A percentile compares a stretch with the other conserved stretches of the same genome.
phyloP scores from a whole-genome alignment of 352 stramenopile species.

The Pilasporangium apinafurcum region DNA sequence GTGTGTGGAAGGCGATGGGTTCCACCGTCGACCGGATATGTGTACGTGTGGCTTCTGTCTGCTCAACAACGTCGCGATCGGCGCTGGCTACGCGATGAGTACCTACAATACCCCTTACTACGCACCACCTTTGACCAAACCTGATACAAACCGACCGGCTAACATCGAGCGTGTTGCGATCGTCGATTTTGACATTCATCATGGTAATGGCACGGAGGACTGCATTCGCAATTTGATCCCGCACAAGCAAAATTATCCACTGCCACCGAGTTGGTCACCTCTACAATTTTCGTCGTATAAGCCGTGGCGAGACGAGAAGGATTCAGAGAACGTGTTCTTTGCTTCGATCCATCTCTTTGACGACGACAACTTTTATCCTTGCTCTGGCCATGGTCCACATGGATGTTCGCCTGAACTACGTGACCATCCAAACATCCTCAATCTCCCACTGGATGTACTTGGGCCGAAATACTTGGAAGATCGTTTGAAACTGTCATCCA shows the following conservation, averaged over 20 bases:
- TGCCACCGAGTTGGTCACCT: constrained; percentile 54
- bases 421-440: constrained; percentile 41
- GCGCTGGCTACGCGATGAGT: constrained; percentile 45
- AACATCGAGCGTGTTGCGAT: constrained; percentile 44
- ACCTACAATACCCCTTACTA: constrained; percentile 43
- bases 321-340: constrained; percentile 62
- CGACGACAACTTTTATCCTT: constrained; percentile 61
- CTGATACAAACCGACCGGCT: constrained; percentile 5
- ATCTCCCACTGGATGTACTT: constrained; percentile 43
- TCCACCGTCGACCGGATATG: constrained; percentile 45
- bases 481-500: constrained; percentile 39
- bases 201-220: constrained; percentile 62
- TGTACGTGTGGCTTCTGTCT: constrained; percentile 63
- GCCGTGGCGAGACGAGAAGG: constrained; percentile 57
- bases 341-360: constrained; percentile 57
- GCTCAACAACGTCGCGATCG: constrained; percentile 68
- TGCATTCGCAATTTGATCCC: constrained; percentile 54
- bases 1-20: constrained; percentile 43
- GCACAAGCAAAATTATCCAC: constrained; percentile 56
- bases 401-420: constrained; percentile 42
- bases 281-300: constrained; percentile 57
- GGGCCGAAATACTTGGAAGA: constrained; percentile 54
- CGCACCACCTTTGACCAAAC: constrained; percentile 3
- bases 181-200: constrained; percentile 67
- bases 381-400: constrained; percentile 38